Percentiles rank a stretch among this genome's conserved stretches.
These are phyloP conservation scores for Verbascum thapsus DNA, from an alignment of 257 asterid species.

Conservation along the genomic window DNA sequence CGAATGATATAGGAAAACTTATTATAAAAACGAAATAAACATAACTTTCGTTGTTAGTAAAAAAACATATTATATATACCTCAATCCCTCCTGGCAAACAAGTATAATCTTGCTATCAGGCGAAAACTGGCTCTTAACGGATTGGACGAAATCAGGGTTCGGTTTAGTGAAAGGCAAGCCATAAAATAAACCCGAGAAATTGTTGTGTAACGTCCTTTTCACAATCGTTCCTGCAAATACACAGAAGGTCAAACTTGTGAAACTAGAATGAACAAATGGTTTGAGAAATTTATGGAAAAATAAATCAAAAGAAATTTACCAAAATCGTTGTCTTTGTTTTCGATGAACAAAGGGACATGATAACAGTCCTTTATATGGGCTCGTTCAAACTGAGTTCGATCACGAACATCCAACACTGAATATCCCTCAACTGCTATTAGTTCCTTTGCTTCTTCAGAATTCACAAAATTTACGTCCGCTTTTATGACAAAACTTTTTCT, in stretches of 20 bases:
- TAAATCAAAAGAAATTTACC: slow-evolving; percentile 39
- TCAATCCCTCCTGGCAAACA: slow-evolving; percentile 94
- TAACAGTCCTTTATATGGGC: slow-evolving; percentile 79
- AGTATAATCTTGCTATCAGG: slow-evolving; percentile 80
- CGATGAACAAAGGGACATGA: slow-evolving; percentile 75
- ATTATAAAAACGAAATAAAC: not conserved
- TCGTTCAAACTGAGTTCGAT: slow-evolving; percentile 69
- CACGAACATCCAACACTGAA: slow-evolving; percentile 78
- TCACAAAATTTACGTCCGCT: slow-evolving; percentile 70
- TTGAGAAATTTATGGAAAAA: not conserved
- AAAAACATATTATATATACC: slow-evolving; percentile 38
- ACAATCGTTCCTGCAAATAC: slow-evolving; percentile 65
- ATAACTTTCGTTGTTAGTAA: not conserved
- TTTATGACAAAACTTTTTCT: slow-evolving; percentile 41
- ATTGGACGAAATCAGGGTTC: slow-evolving; percentile 73
- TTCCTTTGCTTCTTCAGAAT: slow-evolving; percentile 73
- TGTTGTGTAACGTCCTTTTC: slow-evolving; percentile 77
- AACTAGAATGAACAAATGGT: not conserved
- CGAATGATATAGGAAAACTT: not conserved
- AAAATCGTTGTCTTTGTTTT: slow-evolving; percentile 77
- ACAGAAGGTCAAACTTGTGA: slow-evolving; percentile 8
- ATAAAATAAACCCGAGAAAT: slow-evolving; percentile 80
- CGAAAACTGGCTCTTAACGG: slow-evolving; percentile 66
- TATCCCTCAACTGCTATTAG: slow-evolving; percentile 75
- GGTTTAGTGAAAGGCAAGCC: slow-evolving; percentile 85